phyloP scores from a whole-genome alignment of 345 rosid species.

The Citrus sinensis region DNA sequence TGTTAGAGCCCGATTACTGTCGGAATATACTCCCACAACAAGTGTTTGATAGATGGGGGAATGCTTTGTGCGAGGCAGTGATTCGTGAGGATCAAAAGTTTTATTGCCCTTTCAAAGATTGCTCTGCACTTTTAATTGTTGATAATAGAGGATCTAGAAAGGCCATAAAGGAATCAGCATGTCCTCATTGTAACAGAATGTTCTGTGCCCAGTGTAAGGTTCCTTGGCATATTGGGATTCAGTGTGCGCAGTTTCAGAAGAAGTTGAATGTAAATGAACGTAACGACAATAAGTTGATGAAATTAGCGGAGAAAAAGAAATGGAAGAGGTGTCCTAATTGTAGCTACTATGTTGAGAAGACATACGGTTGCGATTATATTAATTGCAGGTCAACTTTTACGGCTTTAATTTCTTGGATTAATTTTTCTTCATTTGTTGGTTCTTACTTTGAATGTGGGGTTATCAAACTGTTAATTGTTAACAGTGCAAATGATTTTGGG shows the following conservation, averaged over 20 bases:
- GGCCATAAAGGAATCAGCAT: slow-evolving; percentile 22
- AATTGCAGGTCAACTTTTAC: too few species aligned
- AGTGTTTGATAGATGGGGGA: neutral
- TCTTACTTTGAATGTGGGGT: too few species aligned
- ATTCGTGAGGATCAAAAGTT: slow-evolving; percentile 32
- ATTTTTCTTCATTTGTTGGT: too few species aligned
- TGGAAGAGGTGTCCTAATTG: too few species aligned
- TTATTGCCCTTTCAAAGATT: slow-evolving; percentile 41
- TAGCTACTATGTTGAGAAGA: too few species aligned
- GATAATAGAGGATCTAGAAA: slow-evolving; percentile 21
- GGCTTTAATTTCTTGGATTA: too few species aligned
- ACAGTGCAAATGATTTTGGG: too few species aligned
- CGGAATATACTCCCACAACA: slow-evolving; percentile 15
- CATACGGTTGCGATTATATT: too few species aligned
- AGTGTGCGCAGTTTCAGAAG: slow-evolving; percentile 14
- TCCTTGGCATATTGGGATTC: slow-evolving; percentile 42
- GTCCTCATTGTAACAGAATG: slow-evolving; percentile 37
- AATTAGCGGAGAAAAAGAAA: too few species aligned
- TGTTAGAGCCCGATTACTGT: slow-evolving; percentile 36
- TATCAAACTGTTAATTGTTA: too few species aligned
- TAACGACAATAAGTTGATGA: too few species aligned
- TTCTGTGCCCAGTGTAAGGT: slow-evolving; percentile 47
- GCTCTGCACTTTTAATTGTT: slow-evolving; percentile 35
- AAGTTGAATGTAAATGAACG: too few species aligned
- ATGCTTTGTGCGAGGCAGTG: slow-evolving; percentile 2